Conservation (phyloP, 257 asterid species). For the Rehmannia glutinosa region DNA sequence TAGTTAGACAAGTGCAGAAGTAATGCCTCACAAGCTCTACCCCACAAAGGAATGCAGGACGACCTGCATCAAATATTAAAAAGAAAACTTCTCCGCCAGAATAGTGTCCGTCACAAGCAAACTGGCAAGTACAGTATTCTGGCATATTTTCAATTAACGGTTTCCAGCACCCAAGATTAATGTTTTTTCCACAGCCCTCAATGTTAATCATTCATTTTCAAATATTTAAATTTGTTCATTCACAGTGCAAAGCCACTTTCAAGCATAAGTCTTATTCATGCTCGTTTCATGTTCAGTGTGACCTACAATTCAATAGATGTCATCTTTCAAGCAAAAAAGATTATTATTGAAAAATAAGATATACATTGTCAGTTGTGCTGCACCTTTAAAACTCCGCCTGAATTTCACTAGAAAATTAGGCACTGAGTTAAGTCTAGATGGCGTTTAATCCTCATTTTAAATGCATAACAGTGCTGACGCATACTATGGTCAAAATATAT, state of each 20-base stretch:
- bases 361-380: neutral
- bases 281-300: too few relatives aligned
- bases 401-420: neutral
- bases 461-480: neutral
- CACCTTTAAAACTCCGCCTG: neutral
- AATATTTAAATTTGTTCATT: too few relatives aligned
- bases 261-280: too few relatives aligned
- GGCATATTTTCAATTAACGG: neutral
- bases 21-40: too few relatives aligned
- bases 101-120: neutral
- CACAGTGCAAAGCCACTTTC: too few relatives aligned
- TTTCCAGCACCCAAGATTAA: neutral
- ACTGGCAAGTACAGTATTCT: neutral
- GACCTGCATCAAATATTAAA: too few relatives aligned
- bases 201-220: neutral
- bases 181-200: too few relatives aligned
- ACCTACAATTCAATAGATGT: neutral
- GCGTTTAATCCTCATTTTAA: neutral
- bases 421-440: neutral
- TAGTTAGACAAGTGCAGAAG: too few relatives aligned
- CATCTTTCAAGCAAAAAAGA: neutral
- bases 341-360: neutral
- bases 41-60: too few relatives aligned
- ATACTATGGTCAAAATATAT: neutral
- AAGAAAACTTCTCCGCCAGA: neutral